Base-by-base conservation (phyloP, 2,329 filamentous ascomycete species). In the Ceratocystis cubensis region DNA sequence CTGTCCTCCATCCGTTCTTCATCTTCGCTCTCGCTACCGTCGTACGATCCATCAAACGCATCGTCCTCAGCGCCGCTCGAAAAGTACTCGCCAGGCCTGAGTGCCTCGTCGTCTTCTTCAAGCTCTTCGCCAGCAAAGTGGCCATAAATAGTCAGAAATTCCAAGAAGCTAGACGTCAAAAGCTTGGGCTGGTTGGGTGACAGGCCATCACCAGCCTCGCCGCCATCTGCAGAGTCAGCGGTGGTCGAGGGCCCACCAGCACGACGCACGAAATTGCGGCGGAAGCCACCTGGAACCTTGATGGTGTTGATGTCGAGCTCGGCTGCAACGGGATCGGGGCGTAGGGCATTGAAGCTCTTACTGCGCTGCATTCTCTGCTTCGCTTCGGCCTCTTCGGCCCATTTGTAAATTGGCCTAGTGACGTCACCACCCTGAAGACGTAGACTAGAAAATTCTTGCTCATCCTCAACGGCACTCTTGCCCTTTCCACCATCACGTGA, bases 61-160 rank as follows among this genome's bases (percentile, higher is more conserved):
- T 86, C 81, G 64, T 86, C 84, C 68, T 86, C 86, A 25, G 85
- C 81, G 71, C 89, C 89, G 0, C 90, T 92, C 6, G 87, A 88
- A 74, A 96, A 96, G 75, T 96, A 96, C 73, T 96, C 93, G 74
- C 95, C 88, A 1, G 91, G 90, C 4, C 82, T 85, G 15, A 96
- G 79, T 1, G 86, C 89, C 75, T 97, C 93, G 71, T 97, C 94
- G 71, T 97, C 94, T 75, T 99, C 94, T 74, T 96, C 92, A 13
- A 99, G 82, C 73, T 96, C 89, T 76, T 99, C 94, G 76, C 94
- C 94, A 1, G 94, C 94, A 74, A 99, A 99, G 77, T 99, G 94
- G 3, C 94, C 94, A 72, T 96, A 99, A 37, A 99, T 82, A 6
- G 90, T 92, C 63, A 99, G 75, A 72, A 99, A 99, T 75, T 99